Evolutionary conservation across 352 stramenopile genomes (phyloP), one percentile per base, ranked within the genome.

Genomic region (Phytophthora uliginosa): DNA sequence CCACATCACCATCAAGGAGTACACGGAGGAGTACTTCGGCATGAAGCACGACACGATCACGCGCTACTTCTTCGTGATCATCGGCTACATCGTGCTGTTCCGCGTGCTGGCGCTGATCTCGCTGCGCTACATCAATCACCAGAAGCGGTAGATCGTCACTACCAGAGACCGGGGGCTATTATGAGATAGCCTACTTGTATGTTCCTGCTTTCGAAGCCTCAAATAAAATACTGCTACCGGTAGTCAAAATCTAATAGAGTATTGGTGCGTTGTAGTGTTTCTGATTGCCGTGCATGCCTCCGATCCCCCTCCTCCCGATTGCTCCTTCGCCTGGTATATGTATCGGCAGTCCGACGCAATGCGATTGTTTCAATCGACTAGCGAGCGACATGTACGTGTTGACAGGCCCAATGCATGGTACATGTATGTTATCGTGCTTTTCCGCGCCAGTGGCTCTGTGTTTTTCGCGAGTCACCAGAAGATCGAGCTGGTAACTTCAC

Each of bases 41-140:
- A 63, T 74, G 24, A 67, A 77, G 59, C 67, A 78, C 61, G 56
- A 59, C 57, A 64, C 59, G 42, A 74, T 77, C 59, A 73, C 64
- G 17, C 61, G 24, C 24, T 63, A 74, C 70, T 74, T 74, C 55
- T 56, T 63, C 52, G 50, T 74, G 28, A 33, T 71, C 38, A 66
- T 73, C 58, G 71, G 60, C 3, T 81, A 38, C 65, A 79, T 77
- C 50, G 55, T 73, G 15, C 18, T 77, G 33, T 81, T 79, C 63
- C 73, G 64, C 52, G 22, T 81, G 22, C 36, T 81, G 26, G 69
- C 45, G 18, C 71, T 84, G 7, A 45, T 83, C 18, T 48, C 73
- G n/a, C 66, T 81, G 66, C 73, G 74, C 58, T 81, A 75, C 58
- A 57, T 84, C 48, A 81, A 79, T 61, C 73, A 81, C 68, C 77